Percentiles rank a stretch among this genome's conserved stretches.
These are phyloP conservation scores for Aspergillus sp. DNA, from an alignment of 2,329 filamentous ascomycete species.

Conservation along the genomic window DNA sequence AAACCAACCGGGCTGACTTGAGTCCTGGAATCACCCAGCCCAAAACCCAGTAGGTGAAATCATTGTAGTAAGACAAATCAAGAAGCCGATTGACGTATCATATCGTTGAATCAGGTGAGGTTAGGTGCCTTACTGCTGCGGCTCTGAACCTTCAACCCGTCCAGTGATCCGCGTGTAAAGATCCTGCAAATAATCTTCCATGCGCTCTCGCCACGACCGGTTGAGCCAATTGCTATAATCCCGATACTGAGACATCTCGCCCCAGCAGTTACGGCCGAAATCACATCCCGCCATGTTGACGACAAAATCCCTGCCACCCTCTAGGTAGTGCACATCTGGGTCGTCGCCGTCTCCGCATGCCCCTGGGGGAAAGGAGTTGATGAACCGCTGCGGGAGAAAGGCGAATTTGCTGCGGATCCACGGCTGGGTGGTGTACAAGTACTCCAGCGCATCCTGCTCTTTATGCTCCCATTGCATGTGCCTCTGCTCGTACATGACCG, in stretches of 20 bases:
- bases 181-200: conserved; percentile 31
- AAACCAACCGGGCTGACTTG: background rate
- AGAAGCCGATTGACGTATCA: background rate
- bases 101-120: background rate
- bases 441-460: conserved; percentile 92
- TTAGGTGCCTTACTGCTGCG: background rate
- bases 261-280: conserved; percentile 96
- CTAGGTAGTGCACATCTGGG: conserved; percentile 77
- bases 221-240: conserved; percentile 89
- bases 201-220: conserved; percentile 74
- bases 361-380: conserved; percentile 91
- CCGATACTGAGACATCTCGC: conserved; percentile 94
- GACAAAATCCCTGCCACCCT: conserved; percentile 83
- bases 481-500: conserved; percentile 94
- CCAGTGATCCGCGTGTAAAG: conserved; percentile 24
- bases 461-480: conserved; percentile 99
- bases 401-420: conserved; percentile 88
- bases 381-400: conserved; percentile 85
- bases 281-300: conserved; percentile 99
- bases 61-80: background rate
- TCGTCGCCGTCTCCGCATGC: conserved; percentile 69
- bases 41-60: background rate
- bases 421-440: conserved; percentile 85
- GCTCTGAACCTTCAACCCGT: background rate
- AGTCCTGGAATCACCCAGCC: background rate